Evolutionary conservation across 768 basidiomycete species (phyloP).

Genomic region (Tubosaeta sp.): DNA sequence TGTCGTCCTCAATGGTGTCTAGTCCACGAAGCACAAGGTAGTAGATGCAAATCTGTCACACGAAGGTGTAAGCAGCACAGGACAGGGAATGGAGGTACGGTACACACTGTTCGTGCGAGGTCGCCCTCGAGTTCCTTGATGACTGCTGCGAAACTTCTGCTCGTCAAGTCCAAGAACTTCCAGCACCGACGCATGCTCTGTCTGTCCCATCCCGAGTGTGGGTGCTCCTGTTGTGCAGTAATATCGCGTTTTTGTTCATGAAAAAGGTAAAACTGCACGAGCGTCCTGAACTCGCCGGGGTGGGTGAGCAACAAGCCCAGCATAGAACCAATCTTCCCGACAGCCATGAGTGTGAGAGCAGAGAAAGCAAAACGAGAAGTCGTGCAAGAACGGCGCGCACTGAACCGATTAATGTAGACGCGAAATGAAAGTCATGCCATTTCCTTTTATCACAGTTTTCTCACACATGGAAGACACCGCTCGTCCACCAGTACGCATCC

Average conservation of each 20-base stretch:
- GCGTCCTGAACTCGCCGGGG: slow-evolving; percentile 76
- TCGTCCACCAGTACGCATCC: slow-evolving; percentile 46
- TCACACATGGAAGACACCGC: slow-evolving; percentile 43
- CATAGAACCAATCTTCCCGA: slow-evolving; percentile 56
- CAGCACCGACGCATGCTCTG: slow-evolving; percentile 85
- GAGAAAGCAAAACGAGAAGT: background rate
- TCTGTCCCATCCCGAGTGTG: slow-evolving; percentile 84
- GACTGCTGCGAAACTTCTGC: slow-evolving; percentile 86
- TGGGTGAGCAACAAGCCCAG: slow-evolving; percentile 69
- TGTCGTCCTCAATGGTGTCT: slow-evolving; percentile 99
- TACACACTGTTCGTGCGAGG: slow-evolving; percentile 81
- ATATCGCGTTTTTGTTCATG: slow-evolving; percentile 83
- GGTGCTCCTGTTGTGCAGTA: slow-evolving; percentile 64
- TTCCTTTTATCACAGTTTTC: background rate
- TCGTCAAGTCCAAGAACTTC: slow-evolving; percentile 84
- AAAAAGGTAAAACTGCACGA: slow-evolving; percentile 81
- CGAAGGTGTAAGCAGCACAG: background rate
- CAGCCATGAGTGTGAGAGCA: slow-evolving; percentile 26
- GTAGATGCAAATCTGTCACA: slow-evolving; percentile 82
- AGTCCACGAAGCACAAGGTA: slow-evolving; percentile 91
- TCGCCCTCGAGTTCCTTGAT: slow-evolving; percentile 97
- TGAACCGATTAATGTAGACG: background rate
- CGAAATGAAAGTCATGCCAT: slow-evolving; percentile 10
- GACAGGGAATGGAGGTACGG: background rate
- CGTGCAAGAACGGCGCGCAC: too few species aligned